phyloP scores from a whole-genome alignment of 2,329 filamentous ascomycete genomes.

The Botrytis byssoidea region DNA sequence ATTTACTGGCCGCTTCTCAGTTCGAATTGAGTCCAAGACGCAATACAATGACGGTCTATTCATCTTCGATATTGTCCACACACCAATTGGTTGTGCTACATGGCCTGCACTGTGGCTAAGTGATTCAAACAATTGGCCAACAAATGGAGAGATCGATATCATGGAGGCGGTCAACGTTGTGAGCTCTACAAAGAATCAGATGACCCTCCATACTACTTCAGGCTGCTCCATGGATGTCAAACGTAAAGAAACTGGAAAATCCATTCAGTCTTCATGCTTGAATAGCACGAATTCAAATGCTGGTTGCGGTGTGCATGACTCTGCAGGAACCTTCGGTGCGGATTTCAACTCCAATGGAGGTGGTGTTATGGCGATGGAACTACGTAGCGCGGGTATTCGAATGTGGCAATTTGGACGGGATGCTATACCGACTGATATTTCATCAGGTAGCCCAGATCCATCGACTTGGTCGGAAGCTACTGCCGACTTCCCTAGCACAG shows the following conservation, averaged over 20 bases:
- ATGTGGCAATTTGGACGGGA: slow-evolving; percentile 52
- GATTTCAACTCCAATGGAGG: slow-evolving; percentile 52
- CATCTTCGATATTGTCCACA: slow-evolving; percentile 57
- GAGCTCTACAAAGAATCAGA: slow-evolving; percentile 42
- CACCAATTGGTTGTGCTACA: slow-evolving; percentile 54
- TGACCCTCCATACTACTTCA: slow-evolving; percentile 49
- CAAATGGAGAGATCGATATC: slow-evolving; percentile 59
- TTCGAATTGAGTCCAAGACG: slow-evolving; percentile 58
- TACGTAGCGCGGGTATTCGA: slow-evolving; percentile 46
- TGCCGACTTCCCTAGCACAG: slow-evolving; percentile 49
- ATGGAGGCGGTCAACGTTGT: slow-evolving; percentile 50
- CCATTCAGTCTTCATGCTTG: slow-evolving; percentile 49
- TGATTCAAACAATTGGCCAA: slow-evolving; percentile 58
- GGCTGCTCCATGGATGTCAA: slow-evolving; percentile 45
- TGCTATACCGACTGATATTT: slow-evolving; percentile 47
- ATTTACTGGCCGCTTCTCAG: slow-evolving; percentile 36
- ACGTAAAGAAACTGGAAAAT: slow-evolving; percentile 48
- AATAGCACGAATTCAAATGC: slow-evolving; percentile 43
- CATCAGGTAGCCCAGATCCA: slow-evolving; percentile 45
- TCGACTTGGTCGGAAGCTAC: slow-evolving; percentile 47
- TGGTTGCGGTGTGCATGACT: slow-evolving; percentile 46
- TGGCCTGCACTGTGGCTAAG: slow-evolving; percentile 63
- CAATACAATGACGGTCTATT: slow-evolving; percentile 55
- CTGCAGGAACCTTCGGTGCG: slow-evolving; percentile 46
- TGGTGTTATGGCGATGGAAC: slow-evolving; percentile 50